Evolutionary conservation across 2,329 filamentous ascomycete genomes (phyloP).

Genomic region (Colletotrichum neosansevieriae): DNA sequence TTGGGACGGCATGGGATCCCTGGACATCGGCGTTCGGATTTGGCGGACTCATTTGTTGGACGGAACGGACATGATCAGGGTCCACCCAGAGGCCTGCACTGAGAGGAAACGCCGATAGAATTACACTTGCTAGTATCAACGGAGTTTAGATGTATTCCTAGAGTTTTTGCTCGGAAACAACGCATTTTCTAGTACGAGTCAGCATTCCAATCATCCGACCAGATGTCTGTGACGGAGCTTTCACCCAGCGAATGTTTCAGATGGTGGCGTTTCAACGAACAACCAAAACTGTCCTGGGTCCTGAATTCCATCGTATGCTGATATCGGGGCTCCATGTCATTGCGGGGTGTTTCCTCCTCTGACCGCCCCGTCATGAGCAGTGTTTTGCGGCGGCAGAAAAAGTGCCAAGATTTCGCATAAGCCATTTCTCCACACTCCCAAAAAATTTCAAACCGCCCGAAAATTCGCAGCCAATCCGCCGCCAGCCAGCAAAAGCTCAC

Average conservation of each 20-base stretch:
- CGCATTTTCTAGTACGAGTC: constrained; percentile 13
- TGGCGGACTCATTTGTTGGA: constrained; percentile 29
- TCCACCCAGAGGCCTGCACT: constrained; percentile 19
- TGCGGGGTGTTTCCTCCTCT: constrained; percentile 5
- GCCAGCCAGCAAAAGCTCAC: constrained; percentile 29
- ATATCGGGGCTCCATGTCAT: constrained; percentile 33
- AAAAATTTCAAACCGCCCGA: constrained; percentile 41
- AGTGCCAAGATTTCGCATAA: constrained; percentile 42
- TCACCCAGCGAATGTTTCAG: constrained; percentile 4
- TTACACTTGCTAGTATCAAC: constrained; percentile 12
- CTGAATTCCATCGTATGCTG: constrained; percentile 4
- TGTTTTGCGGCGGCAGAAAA: constrained; percentile 29
- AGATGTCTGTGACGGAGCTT: neutral
- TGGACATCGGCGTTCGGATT: constrained; percentile 35
- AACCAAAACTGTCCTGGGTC: constrained; percentile 11
- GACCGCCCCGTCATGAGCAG: constrained; percentile 22
- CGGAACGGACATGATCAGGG: constrained; percentile 27
- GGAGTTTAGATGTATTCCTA: constrained; percentile 31
- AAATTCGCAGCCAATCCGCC: constrained; percentile 41
- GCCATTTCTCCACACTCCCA: constrained; percentile 41
- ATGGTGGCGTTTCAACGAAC: neutral
- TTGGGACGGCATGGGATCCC: constrained; percentile 31
- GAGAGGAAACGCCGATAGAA: constrained; percentile 25
- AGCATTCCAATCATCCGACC: neutral
- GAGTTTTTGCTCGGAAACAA: constrained; percentile 21